These are phyloP conservation scores for Candida sithepensis DNA, from an alignment of 805 yeast species.

Conservation along the genomic window DNA sequence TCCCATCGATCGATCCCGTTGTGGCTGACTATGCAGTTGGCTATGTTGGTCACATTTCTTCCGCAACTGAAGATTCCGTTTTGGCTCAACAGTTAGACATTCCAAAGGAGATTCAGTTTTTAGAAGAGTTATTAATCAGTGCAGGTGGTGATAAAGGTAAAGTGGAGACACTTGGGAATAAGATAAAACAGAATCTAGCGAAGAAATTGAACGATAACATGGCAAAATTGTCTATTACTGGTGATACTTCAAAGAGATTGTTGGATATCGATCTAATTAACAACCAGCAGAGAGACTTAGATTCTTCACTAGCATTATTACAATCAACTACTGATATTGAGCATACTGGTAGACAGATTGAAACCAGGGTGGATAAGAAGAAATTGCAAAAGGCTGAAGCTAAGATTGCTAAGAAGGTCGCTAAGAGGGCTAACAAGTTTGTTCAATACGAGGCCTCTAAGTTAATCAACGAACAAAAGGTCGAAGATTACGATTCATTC, in stretches of 20 bases:
- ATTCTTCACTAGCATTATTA: constrained; percentile 69
- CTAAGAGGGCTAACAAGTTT: constrained; percentile 76
- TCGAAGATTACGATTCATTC: constrained; percentile 88
- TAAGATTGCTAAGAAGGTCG: constrained; percentile 95
- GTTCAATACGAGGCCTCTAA: constrained; percentile 94
- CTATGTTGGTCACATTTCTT: constrained; percentile 78
- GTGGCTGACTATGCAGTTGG: constrained; percentile 91
- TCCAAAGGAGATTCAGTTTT: constrained; percentile 61
- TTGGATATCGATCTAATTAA: constrained; percentile 72
- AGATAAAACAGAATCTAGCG: constrained; percentile 45
- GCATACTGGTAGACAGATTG: constrained; percentile 87
- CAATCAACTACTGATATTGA: constrained; percentile 84
- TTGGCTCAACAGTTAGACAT: constrained; percentile 69
- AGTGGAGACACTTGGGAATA: constrained; percentile 45
- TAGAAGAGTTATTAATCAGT: constrained; percentile 60
- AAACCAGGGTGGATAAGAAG: constrained; percentile 92
- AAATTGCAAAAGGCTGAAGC: constrained; percentile 96
- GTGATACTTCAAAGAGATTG: constrained; percentile 85
- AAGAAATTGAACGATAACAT: constrained; percentile 60
- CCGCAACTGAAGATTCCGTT: constrained; percentile 78
- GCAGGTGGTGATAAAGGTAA: constrained; percentile 77
- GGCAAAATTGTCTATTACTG: constrained; percentile 72
- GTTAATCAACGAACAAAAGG: constrained; percentile 59
- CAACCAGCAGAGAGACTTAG: constrained; percentile 67
- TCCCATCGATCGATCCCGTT: constrained; percentile 78